phyloP scores from a whole-genome alignment of 352 stramenopile genomes.

The Globisporangium nunn region DNA sequence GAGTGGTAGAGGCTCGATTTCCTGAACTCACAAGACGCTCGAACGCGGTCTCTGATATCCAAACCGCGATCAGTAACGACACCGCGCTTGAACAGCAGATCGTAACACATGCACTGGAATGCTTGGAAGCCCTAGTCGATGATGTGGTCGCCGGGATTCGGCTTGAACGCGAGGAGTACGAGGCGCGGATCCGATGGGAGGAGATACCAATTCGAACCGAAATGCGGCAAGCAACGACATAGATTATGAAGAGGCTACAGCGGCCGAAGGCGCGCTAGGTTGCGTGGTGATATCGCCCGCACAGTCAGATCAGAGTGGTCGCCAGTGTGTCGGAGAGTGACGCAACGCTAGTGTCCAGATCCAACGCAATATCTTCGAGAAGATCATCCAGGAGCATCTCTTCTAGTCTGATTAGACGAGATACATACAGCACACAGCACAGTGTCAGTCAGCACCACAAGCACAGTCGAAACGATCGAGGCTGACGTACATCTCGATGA shows the following conservation, averaged over 20 bases:
- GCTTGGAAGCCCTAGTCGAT: slow-evolving; percentile 26
- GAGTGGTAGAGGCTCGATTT: too few relatives aligned
- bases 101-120: slow-evolving; percentile 18
- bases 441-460: background rate
- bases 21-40: slow-evolving; percentile 2
- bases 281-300: too few relatives aligned
- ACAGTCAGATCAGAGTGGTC: slow-evolving; percentile 16
- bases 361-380: slow-evolving; percentile 16
- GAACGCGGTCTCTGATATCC: slow-evolving; percentile 7
- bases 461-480: background rate
- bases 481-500: slow-evolving; percentile 55
- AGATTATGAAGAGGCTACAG: slow-evolving; percentile 12
- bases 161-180: slow-evolving; percentile 13
- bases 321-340: slow-evolving; percentile 22
- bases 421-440: background rate
- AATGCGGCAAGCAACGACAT: slow-evolving; percentile 20
- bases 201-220: slow-evolving; percentile 35
- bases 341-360: slow-evolving; percentile 23
- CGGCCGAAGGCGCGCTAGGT: background rate
- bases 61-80: background rate
- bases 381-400: slow-evolving; percentile 32
- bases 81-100: slow-evolving; percentile 23
- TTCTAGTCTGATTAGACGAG: slow-evolving; percentile 15
- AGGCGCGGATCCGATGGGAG: slow-evolving; percentile 20
- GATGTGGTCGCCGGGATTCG: slow-evolving; percentile 16